These are phyloP conservation scores for Mortierella claussenii DNA, from an alignment of 192 early-diverging fungal species.

Conservation along the genomic window DNA sequence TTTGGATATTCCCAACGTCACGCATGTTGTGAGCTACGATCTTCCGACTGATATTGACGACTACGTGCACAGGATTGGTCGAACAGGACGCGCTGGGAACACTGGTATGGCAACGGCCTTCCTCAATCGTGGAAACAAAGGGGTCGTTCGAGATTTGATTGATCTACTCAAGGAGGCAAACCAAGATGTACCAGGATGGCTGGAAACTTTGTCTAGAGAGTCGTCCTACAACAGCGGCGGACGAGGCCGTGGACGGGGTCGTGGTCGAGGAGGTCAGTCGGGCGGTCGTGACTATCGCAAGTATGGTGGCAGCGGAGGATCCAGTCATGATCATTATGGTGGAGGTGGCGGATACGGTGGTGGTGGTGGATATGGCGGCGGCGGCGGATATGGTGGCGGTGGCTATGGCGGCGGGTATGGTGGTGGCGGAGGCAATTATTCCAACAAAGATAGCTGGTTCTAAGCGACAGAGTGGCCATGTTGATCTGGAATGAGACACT, in stretches of 20 bases:
- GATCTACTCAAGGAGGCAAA: slow-evolving; percentile 94
- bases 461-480: not conserved
- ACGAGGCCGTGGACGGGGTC: slow-evolving; percentile 59
- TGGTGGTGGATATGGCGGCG: slow-evolving; percentile 26
- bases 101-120: slow-evolving; percentile 91
- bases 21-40: slow-evolving; percentile 93
- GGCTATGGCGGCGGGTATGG: slow-evolving; percentile 40
- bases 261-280: slow-evolving; percentile 65
- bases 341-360: slow-evolving; percentile 64
- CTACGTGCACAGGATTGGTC: slow-evolving; percentile 97
- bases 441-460: slow-evolving; percentile 25
- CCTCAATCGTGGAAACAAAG: slow-evolving; percentile 88
- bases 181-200: slow-evolving; percentile 89
- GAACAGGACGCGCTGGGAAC: slow-evolving; percentile 97
- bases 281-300: slow-evolving; percentile 41
- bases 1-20: slow-evolving; percentile 86
- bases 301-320: slow-evolving; percentile 42
- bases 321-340: slow-evolving; percentile 37
- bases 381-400: slow-evolving; percentile 24
- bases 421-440: slow-evolving; percentile 30
- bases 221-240: slow-evolving; percentile 55
- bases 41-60: slow-evolving; percentile 96
- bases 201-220: slow-evolving; percentile 77
- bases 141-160: slow-evolving; percentile 84
- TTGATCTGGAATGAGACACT: too few relatives aligned